Base-by-base conservation (phyloP, 2,329 filamentous ascomycete genomes). In the Lecanoromycetidae sp. region DNA sequence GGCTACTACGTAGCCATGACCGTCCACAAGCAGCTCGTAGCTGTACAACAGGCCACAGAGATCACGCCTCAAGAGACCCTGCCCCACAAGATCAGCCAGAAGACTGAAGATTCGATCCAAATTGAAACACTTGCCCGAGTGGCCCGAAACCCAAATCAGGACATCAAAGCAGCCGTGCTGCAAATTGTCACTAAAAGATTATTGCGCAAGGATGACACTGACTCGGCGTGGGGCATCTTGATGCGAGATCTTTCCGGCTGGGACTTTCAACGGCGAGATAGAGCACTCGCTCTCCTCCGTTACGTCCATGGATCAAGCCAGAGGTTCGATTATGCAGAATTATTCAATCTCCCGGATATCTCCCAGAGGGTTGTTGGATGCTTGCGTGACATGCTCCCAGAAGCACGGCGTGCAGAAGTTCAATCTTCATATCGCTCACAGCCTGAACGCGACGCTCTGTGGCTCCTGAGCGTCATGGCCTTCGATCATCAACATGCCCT, bases 51-150 rank as follows among this genome's bases (percentile, higher is more conserved):
- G 56, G 71, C 80, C 44, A 81, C 81, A 53, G 74, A 80, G 61
- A 76, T 91, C 57, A 77, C 77, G 50, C 74, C 77, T 29, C 60
- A 69, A 30, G 75, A 79, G 50, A 78, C 78, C 29, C 80, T 82
- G 60, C 76, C 82, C 42, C 76, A 81, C 55, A 84, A 84, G 60
- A 83, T 86, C 54, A 83, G 79, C 12, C 80, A 87, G 60, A 78
- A 82, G 20, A 84, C 81, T 2, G 82, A 87, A 58, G 82, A 87
- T 58, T 67, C 81, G 2, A 69, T 87, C 34, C 75, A 79, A 49
- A 59, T 79, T 9, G 70, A 73, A 34, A 87, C 84, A 0, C 68
- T 88, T 8, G 70, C 79, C 43, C 82, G 77, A 53, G 71, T 88
- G 3, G 67, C 84, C 10, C 70, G 74, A 43, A 83, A 83, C 60